A percentile compares a stretch with the other conserved stretches of the same genome.
Conservation (phyloP, 176 grass and related monocot species). For the Aegilops bicornis region DNA sequence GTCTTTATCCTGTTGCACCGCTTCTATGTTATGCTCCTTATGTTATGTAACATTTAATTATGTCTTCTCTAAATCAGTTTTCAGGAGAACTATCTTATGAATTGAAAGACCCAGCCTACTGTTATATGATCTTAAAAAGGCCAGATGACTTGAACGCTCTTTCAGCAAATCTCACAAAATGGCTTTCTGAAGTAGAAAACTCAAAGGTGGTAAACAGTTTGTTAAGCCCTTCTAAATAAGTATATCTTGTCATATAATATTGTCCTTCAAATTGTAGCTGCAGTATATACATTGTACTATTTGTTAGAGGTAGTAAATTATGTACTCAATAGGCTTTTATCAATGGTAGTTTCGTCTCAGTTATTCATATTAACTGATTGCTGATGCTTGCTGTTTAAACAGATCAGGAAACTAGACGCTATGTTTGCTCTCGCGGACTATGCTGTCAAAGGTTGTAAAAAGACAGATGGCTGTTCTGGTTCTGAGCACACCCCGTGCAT, state of each 20-base stretch:
- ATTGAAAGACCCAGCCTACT: conserved; percentile 88
- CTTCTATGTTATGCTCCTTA: conserved; percentile 19
- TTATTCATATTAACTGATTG: neutral
- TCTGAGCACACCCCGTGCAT: conserved; percentile 80
- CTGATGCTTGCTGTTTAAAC: conserved; percentile 33
- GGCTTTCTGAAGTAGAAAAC: conserved; percentile 83
- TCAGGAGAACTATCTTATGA: conserved; percentile 86
- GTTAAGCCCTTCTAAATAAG: neutral
- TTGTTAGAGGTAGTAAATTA: neutral
- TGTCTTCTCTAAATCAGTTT: conserved; percentile 47
- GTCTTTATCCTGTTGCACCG: neutral
- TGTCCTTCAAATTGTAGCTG: neutral
- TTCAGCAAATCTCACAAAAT: conserved; percentile 69
- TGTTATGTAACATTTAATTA: neutral
- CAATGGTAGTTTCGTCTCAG: neutral
- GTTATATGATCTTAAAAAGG: conserved; percentile 67
- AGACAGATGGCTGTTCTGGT: conserved; percentile 61
- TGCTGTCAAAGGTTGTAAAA: conserved; percentile 74
- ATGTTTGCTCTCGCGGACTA: conserved; percentile 81
- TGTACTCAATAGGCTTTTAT: conserved; percentile 17
- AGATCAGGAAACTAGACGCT: conserved; percentile 81
- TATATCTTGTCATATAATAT: neutral
- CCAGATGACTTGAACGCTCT: conserved; percentile 75
- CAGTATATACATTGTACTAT: neutral
- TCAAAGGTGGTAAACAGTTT: conserved; percentile 57